Conservation (phyloP, 106 monocot genomes). For the Posidonia australis region DNA sequence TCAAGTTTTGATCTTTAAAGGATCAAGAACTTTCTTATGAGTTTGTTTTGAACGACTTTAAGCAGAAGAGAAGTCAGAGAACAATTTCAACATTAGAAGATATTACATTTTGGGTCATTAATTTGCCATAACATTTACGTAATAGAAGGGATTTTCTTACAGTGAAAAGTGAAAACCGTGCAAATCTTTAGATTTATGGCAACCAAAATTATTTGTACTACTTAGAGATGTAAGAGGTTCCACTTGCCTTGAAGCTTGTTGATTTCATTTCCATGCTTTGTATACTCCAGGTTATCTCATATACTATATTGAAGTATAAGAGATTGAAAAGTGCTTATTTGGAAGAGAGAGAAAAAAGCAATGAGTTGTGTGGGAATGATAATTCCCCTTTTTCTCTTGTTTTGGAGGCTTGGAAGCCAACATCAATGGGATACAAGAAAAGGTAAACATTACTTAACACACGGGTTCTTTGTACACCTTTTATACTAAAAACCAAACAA, state of each 20-base stretch:
- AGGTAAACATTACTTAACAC: constrained; percentile 30
- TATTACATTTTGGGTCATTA: background rate
- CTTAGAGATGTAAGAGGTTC: background rate
- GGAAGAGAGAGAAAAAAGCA: constrained; percentile 19
- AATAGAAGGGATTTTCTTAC: background rate
- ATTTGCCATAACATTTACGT: background rate
- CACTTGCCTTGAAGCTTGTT: background rate
- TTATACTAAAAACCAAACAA: background rate
- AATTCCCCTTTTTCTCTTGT: constrained; percentile 41
- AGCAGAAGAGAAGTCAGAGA: too few species aligned
- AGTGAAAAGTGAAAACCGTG: background rate
- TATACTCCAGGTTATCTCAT: constrained; percentile 54
- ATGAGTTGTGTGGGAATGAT: constrained; percentile 9
- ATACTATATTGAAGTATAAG: constrained; percentile 60
- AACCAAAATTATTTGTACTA: background rate
- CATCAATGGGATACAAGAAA: constrained; percentile 91
- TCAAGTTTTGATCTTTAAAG: too few species aligned
- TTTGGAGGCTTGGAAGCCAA: constrained; percentile 79
- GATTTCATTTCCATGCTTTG: background rate
- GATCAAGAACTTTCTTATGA: too few species aligned
- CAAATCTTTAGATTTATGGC: background rate
- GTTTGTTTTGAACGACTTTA: too few species aligned
- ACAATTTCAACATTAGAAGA: too few species aligned
- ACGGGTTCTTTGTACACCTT: background rate
- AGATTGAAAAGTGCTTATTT: constrained; percentile 33